Percentiles rank a stretch among this genome's conserved stretches.
These are phyloP conservation scores for Metschnikowia peoriensis DNA, from an alignment of 805 yeast species.

Conservation along the genomic window DNA sequence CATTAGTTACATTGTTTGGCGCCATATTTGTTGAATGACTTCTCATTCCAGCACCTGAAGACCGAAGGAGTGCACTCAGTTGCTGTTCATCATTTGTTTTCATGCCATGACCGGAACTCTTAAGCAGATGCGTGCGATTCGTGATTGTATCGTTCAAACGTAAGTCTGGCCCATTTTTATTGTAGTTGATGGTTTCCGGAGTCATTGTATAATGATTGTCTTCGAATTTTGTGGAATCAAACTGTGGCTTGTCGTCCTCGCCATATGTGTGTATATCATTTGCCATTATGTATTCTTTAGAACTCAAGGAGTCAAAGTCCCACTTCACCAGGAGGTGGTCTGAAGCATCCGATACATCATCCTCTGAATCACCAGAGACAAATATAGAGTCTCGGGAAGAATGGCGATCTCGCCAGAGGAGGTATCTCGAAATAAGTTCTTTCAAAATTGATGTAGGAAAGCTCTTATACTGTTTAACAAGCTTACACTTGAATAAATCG, in stretches of 20 bases:
- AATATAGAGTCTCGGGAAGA: slow-evolving; percentile 53
- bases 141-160: slow-evolving; percentile 27
- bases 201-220: slow-evolving; percentile 30
- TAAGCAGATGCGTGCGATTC: slow-evolving; percentile 16
- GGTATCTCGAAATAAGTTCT: slow-evolving; percentile 72
- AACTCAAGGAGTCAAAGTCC: slow-evolving; percentile 85
- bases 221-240: slow-evolving; percentile 22
- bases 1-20: slow-evolving; percentile 3
- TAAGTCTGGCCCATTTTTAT: slow-evolving; percentile 1
- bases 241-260: slow-evolving; percentile 28
- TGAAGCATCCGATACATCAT: slow-evolving; percentile 16
- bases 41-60: neutral
- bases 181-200: slow-evolving; percentile 18
- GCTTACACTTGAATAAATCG: slow-evolving; percentile 70
- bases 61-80: neutral
- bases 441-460: slow-evolving; percentile 59
- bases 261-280: slow-evolving; percentile 51
- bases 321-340: slow-evolving; percentile 56
- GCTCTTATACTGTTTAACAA: slow-evolving; percentile 61
- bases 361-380: slow-evolving; percentile 18
- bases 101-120: neutral
- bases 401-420: slow-evolving; percentile 72
- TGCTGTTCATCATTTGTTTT: slow-evolving; percentile 3
- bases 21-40: slow-evolving; percentile 5
- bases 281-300: slow-evolving; percentile 69